phyloP scores from a whole-genome alignment of 306 rosid species.

The Sesbania bispinosa region DNA sequence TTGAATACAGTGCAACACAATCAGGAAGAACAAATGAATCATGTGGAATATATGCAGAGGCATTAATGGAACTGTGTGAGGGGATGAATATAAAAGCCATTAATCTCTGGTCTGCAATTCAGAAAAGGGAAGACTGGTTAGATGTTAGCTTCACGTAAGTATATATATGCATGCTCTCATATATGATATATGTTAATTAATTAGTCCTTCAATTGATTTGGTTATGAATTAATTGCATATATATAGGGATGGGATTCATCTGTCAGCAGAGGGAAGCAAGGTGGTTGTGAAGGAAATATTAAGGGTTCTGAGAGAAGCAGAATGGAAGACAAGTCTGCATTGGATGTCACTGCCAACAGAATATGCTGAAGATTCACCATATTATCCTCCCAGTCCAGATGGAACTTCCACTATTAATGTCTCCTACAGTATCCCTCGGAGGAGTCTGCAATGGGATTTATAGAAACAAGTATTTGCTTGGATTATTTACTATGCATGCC shows the following conservation, averaged over 20 bases:
- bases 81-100: slow-evolving; percentile 57
- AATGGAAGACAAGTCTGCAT: slow-evolving; percentile 69
- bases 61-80: slow-evolving; percentile 57
- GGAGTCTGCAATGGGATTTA: slow-evolving; percentile 33
- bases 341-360: slow-evolving; percentile 60
- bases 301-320: slow-evolving; percentile 52
- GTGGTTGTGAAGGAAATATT: slow-evolving; percentile 63
- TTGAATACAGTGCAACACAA: slow-evolving; percentile 26
- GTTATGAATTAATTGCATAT: not conserved
- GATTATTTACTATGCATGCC: too few species aligned
- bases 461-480: not conserved
- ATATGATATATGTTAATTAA: too few species aligned
- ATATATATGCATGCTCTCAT: not conserved
- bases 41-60: slow-evolving; percentile 61
- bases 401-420: slow-evolving; percentile 37
- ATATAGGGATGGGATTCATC: slow-evolving; percentile 78
- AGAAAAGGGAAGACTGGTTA: slow-evolving; percentile 58
- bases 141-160: slow-evolving; percentile 68
- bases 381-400: slow-evolving; percentile 31
- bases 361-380: slow-evolving; percentile 54
- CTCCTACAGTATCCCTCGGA: not conserved
- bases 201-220: not conserved
- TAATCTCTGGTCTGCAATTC: slow-evolving; percentile 63
- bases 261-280: slow-evolving; percentile 63
- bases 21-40: slow-evolving; percentile 45